Base-by-base conservation (phyloP, 2,329 filamentous ascomycete species). In the Diaporthe nobilis region DNA sequence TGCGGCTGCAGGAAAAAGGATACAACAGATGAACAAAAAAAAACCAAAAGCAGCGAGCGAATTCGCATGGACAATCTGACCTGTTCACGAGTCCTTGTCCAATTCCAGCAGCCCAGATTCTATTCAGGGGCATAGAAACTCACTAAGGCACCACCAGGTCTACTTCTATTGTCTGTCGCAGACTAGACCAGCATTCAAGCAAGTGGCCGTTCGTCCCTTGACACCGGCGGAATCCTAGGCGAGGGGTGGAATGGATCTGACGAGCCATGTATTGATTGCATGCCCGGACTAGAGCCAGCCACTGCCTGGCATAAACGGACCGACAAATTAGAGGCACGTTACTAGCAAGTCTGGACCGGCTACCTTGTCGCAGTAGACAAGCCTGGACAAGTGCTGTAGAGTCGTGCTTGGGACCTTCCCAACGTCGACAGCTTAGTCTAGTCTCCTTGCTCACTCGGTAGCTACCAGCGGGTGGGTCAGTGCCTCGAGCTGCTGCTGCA, bases 151-250 rank as follows among this genome's bases (percentile, higher is more conserved):
- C 22, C 31, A 28, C 12, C 49, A 44, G 61, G 60, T 31, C 58
- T 60, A 60, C 65, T 47, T 71, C 13, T 44, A 58, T n/a, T 42
- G 49, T 51, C 28, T 63, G 60, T 51, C 42, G 58, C 58, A 60
- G 37, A 47, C 71, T 61, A 53, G 71, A 31, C 71, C 70, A 37
- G 31, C n/a, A 60, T 39, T 65, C n/a, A 25, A 71, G 58, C 39
- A 70, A 63, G 57, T 65, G 37, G 57, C 72, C 55, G 51, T 76
- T 57, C 39, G 75, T 76, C 75, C 75, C 75, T 76, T 76, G 58
- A 74, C 55, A 75, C 65, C 75, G 17, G 34, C 47, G 74, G 47
- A 74, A 73, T 73, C 71, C 47, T 37, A 71, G 58, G 72, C 58
- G 28, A 37, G 65, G 53, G 47, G 31, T 55, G 75, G 75, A 76